These are phyloP conservation scores for Rasamsonia emersonii DNA, from an alignment of 2,329 filamentous ascomycete genomes.

Conservation along the genomic window DNA sequence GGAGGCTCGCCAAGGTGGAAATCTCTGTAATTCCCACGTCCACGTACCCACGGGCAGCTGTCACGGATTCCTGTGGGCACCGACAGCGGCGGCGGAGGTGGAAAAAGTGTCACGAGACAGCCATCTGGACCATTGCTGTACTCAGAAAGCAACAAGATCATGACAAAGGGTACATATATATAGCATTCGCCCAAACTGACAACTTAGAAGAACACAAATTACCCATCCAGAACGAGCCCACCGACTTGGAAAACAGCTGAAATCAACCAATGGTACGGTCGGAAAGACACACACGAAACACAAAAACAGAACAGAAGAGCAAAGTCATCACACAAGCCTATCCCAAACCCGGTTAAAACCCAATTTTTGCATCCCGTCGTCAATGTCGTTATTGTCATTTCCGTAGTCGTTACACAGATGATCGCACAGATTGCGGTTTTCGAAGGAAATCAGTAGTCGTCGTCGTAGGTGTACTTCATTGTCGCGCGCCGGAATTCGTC, in stretches of 20 bases:
- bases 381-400: constrained; percentile 16
- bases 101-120: too few species aligned
- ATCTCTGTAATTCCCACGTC: too few species aligned
- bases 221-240: too few species aligned
- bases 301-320: constrained; percentile 4
- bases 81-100: too few species aligned
- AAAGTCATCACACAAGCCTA: constrained; percentile 8
- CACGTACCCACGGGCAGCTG: too few species aligned
- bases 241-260: constrained; percentile 1
- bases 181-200: constrained; percentile 11
- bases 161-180: too few species aligned
- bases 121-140: too few species aligned
- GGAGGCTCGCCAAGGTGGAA: too few species aligned
- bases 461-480: constrained; percentile 33
- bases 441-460: constrained; percentile 20
- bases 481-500: constrained; percentile 36
- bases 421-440: too few species aligned
- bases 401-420: constrained; percentile 4
- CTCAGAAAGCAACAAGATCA: too few species aligned
- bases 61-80: too few species aligned
- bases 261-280: constrained; percentile 7
- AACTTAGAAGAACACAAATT: too few species aligned
- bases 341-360: constrained; percentile 13
- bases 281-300: constrained; percentile 7
- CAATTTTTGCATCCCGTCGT: constrained; percentile 6